These are phyloP conservation scores for Kregervanrija fluxuum DNA, from an alignment of 805 yeast genomes.

Conservation along the genomic window DNA sequence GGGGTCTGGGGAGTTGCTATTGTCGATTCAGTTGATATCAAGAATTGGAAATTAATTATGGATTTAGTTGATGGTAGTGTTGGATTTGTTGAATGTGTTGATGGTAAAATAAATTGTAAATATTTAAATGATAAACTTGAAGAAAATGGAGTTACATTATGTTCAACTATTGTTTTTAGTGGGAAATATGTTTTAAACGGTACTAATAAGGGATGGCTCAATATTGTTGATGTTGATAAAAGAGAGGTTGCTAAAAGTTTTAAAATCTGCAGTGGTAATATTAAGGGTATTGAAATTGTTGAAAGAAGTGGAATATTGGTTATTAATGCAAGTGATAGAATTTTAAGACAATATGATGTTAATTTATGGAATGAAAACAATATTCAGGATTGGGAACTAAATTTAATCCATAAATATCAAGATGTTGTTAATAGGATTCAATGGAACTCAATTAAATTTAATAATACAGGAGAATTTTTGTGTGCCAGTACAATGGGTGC, in stretches of 20 bases:
- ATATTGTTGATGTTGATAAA: slow-evolving; percentile 32
- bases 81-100: not conserved
- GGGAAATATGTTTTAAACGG: slow-evolving; percentile 63
- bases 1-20: slow-evolving; percentile 8
- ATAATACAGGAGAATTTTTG: slow-evolving; percentile 73
- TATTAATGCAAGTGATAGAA: slow-evolving; percentile 70
- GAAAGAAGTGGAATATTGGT: slow-evolving; percentile 55
- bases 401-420: slow-evolving; percentile 74
- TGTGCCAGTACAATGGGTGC: slow-evolving; percentile 85
- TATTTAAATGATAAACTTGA: slow-evolving; percentile 1
- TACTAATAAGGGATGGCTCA: slow-evolving; percentile 73
- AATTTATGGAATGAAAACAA: slow-evolving; percentile 27
- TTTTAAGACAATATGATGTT: slow-evolving; percentile 51
- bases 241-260: slow-evolving; percentile 31
- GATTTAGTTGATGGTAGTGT: slow-evolving; percentile 4
- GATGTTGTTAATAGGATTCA: slow-evolving; percentile 84
- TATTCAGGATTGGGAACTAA: slow-evolving; percentile 33
- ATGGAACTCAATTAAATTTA: slow-evolving; percentile 78
- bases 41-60: slow-evolving; percentile 4
- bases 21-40: not conserved
- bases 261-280: slow-evolving; percentile 60
- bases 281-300: slow-evolving; percentile 59
- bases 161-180: slow-evolving; percentile 19
- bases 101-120: not conserved
- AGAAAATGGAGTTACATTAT: slow-evolving; percentile 5